Percentiles rank a stretch among this genome's conserved stretches.
Evolutionary conservation across 1,139 yeast species (phyloP).

Genomic region (Debaryomyces subglobosus): DNA sequence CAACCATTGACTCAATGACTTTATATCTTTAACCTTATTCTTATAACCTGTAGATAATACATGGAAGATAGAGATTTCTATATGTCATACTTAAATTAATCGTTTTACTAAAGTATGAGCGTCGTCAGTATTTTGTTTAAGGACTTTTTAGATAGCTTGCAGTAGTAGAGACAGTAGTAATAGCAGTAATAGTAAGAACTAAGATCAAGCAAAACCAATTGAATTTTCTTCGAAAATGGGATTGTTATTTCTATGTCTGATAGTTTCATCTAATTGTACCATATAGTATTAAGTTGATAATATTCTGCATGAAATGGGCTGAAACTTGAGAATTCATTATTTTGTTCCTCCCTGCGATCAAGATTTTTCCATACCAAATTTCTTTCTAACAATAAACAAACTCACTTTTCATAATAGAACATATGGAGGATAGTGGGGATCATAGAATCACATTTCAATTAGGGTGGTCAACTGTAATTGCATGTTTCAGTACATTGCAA

Average conservation of each 20-base stretch:
- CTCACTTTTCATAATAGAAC: neutral
- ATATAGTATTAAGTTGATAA: neutral
- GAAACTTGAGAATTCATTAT: neutral
- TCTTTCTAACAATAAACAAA: neutral
- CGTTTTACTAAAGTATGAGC: neutral
- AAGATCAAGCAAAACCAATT: neutral
- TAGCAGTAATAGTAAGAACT: neutral
- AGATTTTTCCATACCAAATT: neutral
- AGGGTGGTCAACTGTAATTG: slow-evolving; percentile 45
- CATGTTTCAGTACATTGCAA: slow-evolving; percentile 77
- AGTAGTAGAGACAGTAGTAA: neutral
- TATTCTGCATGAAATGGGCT: neutral
- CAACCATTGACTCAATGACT: too few species aligned
- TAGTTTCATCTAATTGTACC: neutral
- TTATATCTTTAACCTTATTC: too few species aligned
- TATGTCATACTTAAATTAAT: too few species aligned
- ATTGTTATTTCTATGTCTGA: neutral
- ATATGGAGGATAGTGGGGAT: neutral
- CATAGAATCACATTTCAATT: slow-evolving; percentile 22
- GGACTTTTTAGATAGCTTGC: neutral
- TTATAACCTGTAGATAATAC: too few species aligned
- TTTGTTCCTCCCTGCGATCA: neutral
- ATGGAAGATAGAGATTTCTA: neutral
- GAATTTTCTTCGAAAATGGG: too few species aligned
- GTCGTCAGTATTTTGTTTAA: neutral